phyloP scores from a whole-genome alignment of 1,284 basidiomycete genomes.

The Singerocomus rubriflavus region DNA sequence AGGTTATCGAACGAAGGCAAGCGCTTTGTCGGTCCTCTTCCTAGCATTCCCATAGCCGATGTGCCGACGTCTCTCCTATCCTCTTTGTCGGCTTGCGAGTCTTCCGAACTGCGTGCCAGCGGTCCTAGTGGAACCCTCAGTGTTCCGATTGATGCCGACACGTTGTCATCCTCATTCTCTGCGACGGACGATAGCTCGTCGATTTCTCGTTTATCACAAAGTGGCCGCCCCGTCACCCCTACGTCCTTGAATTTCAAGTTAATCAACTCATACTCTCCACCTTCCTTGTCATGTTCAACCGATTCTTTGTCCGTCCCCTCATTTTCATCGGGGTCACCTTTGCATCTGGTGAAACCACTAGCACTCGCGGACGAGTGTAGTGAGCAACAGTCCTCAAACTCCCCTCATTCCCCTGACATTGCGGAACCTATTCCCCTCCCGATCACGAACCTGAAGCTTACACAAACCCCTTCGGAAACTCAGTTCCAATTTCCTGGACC shows the following conservation, averaged over 20 bases:
- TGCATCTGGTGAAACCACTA: conserved; percentile 29
- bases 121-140: conserved; percentile 1
- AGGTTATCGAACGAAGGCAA: conserved; percentile 15
- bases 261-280: conserved; percentile 34
- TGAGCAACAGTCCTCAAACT: conserved; percentile 18
- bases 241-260: conserved; percentile 38
- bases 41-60: conserved; percentile 22
- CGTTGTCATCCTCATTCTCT: conserved; percentile 25
- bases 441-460: conserved; percentile 20
- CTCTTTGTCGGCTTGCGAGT: conserved; percentile 7
- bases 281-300: conserved; percentile 44
- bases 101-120: conserved; percentile 7
- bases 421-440: conserved; percentile 31
- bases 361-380: conserved; percentile 24
- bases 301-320: conserved; percentile 46
- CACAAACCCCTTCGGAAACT: conserved; percentile 16
- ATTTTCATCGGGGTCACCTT: conserved; percentile 39
- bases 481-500: conserved; percentile 42
- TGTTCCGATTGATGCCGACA: conserved; percentile 20
- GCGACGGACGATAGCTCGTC: conserved; percentile 32
- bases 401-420: conserved; percentile 24
- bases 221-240: conserved; percentile 35
- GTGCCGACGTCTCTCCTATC: conserved; percentile 1
- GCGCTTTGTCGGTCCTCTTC: conserved; percentile 27
- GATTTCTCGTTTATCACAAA: conserved; percentile 28